These are phyloP conservation scores for Ganoderma sp. DNA, from an alignment of 1,284 basidiomycete genomes.

Conservation along the genomic window DNA sequence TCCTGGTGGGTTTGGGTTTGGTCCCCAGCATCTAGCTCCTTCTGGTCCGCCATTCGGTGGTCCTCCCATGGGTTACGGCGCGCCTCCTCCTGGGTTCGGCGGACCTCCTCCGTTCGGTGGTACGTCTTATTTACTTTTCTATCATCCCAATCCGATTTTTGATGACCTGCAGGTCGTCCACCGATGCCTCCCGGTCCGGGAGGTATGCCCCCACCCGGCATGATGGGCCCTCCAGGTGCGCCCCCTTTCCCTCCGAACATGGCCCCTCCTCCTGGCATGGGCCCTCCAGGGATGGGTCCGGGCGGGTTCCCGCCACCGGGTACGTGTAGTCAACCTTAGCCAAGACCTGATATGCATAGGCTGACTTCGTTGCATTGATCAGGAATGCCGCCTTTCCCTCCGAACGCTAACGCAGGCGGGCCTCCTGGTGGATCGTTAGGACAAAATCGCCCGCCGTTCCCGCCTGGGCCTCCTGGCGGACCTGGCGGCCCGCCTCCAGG, in stretches of 20 bases:
- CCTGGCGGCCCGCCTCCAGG: slow-evolving; percentile 43
- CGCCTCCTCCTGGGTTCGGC: slow-evolving; percentile 47
- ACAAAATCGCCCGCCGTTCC: slow-evolving; percentile 59
- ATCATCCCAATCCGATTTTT: slow-evolving; percentile 13
- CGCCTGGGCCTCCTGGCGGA: slow-evolving; percentile 52
- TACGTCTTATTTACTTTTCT: slow-evolving; percentile 39
- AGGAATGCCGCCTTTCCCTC: slow-evolving; percentile 64
- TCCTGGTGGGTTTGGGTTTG: slow-evolving; percentile 82
- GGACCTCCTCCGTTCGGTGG: slow-evolving; percentile 55
- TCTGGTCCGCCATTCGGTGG: slow-evolving; percentile 49
- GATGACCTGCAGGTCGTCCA: slow-evolving; percentile 54
- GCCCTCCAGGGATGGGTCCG: slow-evolving; percentile 44
- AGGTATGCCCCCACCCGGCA: slow-evolving; percentile 52
- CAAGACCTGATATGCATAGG: too few relatives aligned
- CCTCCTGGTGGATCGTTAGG: slow-evolving; percentile 42
- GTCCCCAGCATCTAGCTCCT: slow-evolving; percentile 68
- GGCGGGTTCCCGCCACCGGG: slow-evolving; percentile 39
- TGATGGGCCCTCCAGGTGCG: slow-evolving; percentile 51
- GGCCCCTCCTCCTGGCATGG: slow-evolving; percentile 42
- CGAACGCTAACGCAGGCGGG: slow-evolving; percentile 43
- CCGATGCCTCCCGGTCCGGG: slow-evolving; percentile 65
- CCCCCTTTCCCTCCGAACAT: slow-evolving; percentile 45
- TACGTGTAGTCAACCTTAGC: slow-evolving; percentile 19
- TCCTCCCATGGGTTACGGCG: slow-evolving; percentile 57
- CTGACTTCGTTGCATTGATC: not conserved